Base-by-base conservation (phyloP, 2,329 filamentous ascomycete genomes). In the Epichloe brachyelytri region DNA sequence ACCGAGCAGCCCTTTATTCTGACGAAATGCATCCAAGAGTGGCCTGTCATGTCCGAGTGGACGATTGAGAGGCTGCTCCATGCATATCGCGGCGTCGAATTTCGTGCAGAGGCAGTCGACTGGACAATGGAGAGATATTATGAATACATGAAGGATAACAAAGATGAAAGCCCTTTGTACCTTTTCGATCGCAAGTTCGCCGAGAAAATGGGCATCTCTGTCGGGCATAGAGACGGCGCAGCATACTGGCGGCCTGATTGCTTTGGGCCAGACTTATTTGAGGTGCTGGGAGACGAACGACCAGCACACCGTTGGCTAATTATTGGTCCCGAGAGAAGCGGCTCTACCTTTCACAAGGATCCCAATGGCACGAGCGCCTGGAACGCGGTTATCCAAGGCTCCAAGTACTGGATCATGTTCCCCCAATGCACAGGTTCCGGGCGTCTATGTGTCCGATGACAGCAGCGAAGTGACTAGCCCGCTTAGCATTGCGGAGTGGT, bases 351-450 rank as follows among this genome's bases (percentile, higher is more conserved):
- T 64, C 91, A 97, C 72, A 96, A 96, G 64, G 81, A 85, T 54
- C 80, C 81, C 20, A 85, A 84, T 58, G 83, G 69, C 17, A 84
- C 80, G 17, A 85, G 82, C 59, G 91, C 93, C 0, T 97, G 91
- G 93, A 97, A 97, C 64, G 91, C 90, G 1, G 88, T 96, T 14
- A 73, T 97, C 30, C 81, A 85, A 53, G 93, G 91, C 5, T 80
- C 84, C 36, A 97, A 97, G 64, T 97, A 97, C 73, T 97, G 93
- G 91, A 91, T 97, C 65, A 94, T 97, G 88, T 97, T 97, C 62
- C 89, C 85, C 86, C 0, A 80, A 80, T 0, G 78, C 82, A 0
- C 75, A 82, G 3, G 89, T 93, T 6, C 91, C 91, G 0, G 91
- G 91, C 3, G 90, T 97, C 38, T 95, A 85, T 59, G 87, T 96